Conservation (phyloP, 2,329 filamentous ascomycete genomes). For the Exophiala calicioides region DNA sequence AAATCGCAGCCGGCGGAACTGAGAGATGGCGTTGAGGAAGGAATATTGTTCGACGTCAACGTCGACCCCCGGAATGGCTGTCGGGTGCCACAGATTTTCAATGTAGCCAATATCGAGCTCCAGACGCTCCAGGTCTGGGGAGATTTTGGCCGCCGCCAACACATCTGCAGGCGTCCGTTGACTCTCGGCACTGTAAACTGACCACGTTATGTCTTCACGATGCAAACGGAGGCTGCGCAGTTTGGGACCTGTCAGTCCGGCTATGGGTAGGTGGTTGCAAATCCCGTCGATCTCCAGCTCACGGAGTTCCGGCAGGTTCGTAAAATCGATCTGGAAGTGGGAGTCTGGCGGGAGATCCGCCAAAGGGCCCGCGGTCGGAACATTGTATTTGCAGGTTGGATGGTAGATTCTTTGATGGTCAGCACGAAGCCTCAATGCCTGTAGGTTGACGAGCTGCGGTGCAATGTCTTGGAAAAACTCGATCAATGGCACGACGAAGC, state of each 20-base stretch:
- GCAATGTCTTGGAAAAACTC: slow-evolving; percentile 15
- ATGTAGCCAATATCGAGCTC: slow-evolving; percentile 31
- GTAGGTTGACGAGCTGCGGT: slow-evolving; percentile 16
- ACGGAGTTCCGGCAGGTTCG: slow-evolving; percentile 14
- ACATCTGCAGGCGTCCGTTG: slow-evolving; percentile 26
- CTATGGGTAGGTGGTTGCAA: slow-evolving; percentile 28
- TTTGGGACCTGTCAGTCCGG: slow-evolving; percentile 16
- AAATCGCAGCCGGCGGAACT: slow-evolving; percentile 25
- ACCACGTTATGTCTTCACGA: slow-evolving; percentile 13
- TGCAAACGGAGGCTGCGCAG: slow-evolving; percentile 24
- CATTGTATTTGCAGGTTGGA: slow-evolving; percentile 14
- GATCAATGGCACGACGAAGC: slow-evolving; percentile 9
- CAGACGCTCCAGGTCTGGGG: slow-evolving; percentile 27
- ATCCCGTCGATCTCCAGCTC: slow-evolving; percentile 30
- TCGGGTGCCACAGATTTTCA: slow-evolving; percentile 30
- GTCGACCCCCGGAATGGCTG: slow-evolving; percentile 30
- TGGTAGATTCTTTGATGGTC: slow-evolving; percentile 14
- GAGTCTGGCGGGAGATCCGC: slow-evolving; percentile 6
- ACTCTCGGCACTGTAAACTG: slow-evolving; percentile 18
- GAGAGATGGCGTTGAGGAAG: slow-evolving; percentile 27
- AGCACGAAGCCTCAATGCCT: slow-evolving; percentile 20
- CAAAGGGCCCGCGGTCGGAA: slow-evolving; percentile 3
- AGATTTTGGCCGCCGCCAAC: slow-evolving; percentile 15
- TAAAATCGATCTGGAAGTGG: slow-evolving; percentile 21
- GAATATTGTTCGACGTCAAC: slow-evolving; percentile 31